Percentiles rank a stretch among this genome's conserved stretches.
These are phyloP conservation scores for Aquanectria penicillioides DNA, from an alignment of 2,329 filamentous ascomycete genomes.

Conservation along the genomic window DNA sequence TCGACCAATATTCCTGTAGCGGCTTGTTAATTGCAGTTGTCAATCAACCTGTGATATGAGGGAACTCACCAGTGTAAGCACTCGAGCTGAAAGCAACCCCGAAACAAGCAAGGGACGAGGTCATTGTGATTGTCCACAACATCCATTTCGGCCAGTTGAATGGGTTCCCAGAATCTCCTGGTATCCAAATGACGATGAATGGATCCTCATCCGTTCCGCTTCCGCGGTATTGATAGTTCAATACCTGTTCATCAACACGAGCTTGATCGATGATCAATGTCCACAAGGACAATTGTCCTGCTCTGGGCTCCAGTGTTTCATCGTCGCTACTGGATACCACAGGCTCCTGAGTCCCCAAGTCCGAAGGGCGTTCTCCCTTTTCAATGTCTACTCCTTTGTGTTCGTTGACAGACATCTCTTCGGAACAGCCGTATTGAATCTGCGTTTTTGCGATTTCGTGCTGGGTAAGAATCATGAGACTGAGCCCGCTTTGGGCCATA, in stretches of 20 bases:
- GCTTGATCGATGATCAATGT: conserved; percentile 66
- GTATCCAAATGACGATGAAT: conserved; percentile 73
- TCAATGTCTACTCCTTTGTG: no score
- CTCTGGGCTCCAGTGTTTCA: not conserved
- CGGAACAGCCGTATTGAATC: no score
- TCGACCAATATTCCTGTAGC: conserved; percentile 49
- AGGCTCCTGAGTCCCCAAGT: no score
- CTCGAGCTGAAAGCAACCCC: conserved; percentile 76
- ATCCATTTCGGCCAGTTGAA: conserved; percentile 63
- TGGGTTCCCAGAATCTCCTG: conserved; percentile 74
- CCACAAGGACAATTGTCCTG: not conserved
- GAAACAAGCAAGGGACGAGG: conserved; percentile 73
- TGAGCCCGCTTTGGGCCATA: no score
- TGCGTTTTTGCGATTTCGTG: no score
- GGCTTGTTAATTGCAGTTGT: not conserved
- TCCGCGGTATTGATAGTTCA: conserved; percentile 66
- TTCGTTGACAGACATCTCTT: no score
- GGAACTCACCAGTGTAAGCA: conserved; percentile 68
- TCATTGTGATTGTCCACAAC: conserved; percentile 73
- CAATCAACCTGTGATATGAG: not conserved
- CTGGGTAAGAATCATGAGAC: no score
- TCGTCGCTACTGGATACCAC: no score
- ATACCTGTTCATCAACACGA: conserved; percentile 65
- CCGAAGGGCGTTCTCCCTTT: no score
- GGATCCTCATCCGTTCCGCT: conserved; percentile 73